Percentiles rank a stretch among this genome's conserved stretches.
Evolutionary conservation across 768 basidiomycete species (phyloP).

Genomic region (Hortiboletus flavorubellus): DNA sequence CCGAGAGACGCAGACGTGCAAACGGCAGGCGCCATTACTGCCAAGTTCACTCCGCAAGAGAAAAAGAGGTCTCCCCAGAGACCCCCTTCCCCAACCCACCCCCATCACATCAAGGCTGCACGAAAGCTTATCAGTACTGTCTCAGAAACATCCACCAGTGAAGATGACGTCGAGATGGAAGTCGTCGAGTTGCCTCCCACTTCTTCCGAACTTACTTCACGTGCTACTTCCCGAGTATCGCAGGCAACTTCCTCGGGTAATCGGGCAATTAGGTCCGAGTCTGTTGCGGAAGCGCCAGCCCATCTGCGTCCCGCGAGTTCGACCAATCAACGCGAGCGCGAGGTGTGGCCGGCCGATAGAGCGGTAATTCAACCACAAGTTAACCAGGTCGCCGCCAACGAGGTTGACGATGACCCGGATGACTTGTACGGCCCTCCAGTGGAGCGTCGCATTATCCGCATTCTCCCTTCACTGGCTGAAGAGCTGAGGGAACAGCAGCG

Average conservation of each 20-base stretch:
- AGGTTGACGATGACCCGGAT: slow-evolving; percentile 21
- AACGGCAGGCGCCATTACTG: background rate
- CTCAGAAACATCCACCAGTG: background rate
- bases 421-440: slow-evolving; percentile 29
- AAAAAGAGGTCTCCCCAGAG: background rate
- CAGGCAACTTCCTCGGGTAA: background rate
- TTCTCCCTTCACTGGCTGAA: slow-evolving; percentile 25
- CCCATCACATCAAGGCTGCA: background rate
- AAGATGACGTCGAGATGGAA: slow-evolving; percentile 16
- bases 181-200: background rate
- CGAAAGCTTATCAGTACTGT: background rate
- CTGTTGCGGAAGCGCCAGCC: background rate
- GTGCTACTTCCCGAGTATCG: background rate
- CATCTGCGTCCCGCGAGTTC: background rate
- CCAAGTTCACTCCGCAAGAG: background rate
- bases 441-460: slow-evolving; percentile 24
- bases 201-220: background rate
- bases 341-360: background rate
- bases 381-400: background rate
- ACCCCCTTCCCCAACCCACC: background rate
- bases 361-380: background rate
- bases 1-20: slow-evolving; percentile 1
- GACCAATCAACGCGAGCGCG: background rate
- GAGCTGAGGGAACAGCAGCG: slow-evolving; percentile 24
- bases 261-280: background rate